Base-by-base conservation (phyloP, 768 basidiomycete species). In the Collybiopsis confluens region DNA sequence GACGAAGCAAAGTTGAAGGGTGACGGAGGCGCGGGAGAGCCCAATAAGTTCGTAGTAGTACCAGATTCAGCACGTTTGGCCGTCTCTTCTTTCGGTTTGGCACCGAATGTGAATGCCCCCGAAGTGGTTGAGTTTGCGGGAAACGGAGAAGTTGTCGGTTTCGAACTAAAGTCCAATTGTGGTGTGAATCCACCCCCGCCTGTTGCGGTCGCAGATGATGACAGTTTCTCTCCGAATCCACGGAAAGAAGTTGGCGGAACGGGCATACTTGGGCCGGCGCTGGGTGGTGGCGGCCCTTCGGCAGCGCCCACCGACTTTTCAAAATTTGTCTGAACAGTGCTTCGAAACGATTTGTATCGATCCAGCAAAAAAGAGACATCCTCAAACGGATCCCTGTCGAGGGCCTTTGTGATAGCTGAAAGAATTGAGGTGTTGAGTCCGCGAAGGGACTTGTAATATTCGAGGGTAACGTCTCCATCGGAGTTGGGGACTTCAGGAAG, bases 371-470 rank as follows among this genome's bases (percentile, higher is more conserved):
- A 64, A n/a, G 76, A 68, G 10, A 88, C 63, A 56, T 91, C 85
- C n/a, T 69, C 64, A 64, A 90, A 90, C 2, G 88, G 85, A 67
- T 91, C 88, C 15, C 76, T 70, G 45, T 86, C 80, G 20, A 88
- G 71, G 20, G 80, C 78, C 55, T 78, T 77, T 27, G 78, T 72
- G 51, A 88, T 64, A 13, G 79, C 75, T n/a, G 77, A 70, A 21
- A 86, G 64, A 56, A 90, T 72, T 2, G 86, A 87, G 30, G 77
- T 67, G 61, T 91, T 91, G 38, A 91, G 74, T 13, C 88, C 88
- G 33, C 89, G 83, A n/a, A 91, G 76, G 23, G 82, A 79, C 37
- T 71, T 79, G 69, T 82, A 89, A 63, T 85, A 89, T 49, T 80
- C 79, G 15, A 81, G 59, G 33, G 76, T 73, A 23, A 61, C 56